These are phyloP conservation scores for Artemisia annua DNA, from an alignment of 129 eudicot species.

Conservation along the genomic window DNA sequence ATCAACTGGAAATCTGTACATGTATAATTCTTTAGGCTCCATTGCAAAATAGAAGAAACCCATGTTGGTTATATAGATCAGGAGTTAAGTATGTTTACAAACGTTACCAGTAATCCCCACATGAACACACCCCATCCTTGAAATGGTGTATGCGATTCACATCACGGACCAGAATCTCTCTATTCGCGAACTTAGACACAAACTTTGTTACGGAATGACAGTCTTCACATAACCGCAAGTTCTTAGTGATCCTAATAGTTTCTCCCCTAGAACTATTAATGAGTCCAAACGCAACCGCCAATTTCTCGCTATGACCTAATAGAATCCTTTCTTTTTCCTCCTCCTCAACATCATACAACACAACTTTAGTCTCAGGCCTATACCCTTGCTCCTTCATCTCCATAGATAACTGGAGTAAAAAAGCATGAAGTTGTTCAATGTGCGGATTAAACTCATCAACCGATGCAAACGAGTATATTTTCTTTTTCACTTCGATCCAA, in stretches of 20 bases:
- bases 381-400: constrained; percentile 89
- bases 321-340: constrained; percentile 74
- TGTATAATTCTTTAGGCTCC: constrained; percentile 26
- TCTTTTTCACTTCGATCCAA: constrained; percentile 78
- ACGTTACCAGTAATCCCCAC: constrained; percentile 89
- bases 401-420: constrained; percentile 50
- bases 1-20: constrained; percentile 32
- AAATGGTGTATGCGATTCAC: constrained; percentile 87
- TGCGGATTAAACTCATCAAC: constrained; percentile 83
- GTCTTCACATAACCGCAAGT: constrained; percentile 89
- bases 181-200: constrained; percentile 63
- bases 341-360: constrained; percentile 67
- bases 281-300: constrained; percentile 87
- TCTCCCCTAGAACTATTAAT: constrained; percentile 67
- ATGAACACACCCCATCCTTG: constrained; percentile 82
- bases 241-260: constrained; percentile 82
- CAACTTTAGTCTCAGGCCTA: constrained; percentile 76
- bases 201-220: constrained; percentile 92
- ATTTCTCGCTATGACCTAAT: constrained; percentile 90
- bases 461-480: constrained; percentile 57
- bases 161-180: constrained; percentile 91
- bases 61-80: constrained; percentile 30
- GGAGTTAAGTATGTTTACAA: constrained; percentile 22
- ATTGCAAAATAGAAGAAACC: constrained; percentile 24
- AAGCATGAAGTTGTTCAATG: constrained; percentile 69